A percentile compares a stretch with the other conserved stretches of the same genome.
Conservation (phyloP, 2,329 filamentous ascomycete species). For the Aquanectria penicillioides region DNA sequence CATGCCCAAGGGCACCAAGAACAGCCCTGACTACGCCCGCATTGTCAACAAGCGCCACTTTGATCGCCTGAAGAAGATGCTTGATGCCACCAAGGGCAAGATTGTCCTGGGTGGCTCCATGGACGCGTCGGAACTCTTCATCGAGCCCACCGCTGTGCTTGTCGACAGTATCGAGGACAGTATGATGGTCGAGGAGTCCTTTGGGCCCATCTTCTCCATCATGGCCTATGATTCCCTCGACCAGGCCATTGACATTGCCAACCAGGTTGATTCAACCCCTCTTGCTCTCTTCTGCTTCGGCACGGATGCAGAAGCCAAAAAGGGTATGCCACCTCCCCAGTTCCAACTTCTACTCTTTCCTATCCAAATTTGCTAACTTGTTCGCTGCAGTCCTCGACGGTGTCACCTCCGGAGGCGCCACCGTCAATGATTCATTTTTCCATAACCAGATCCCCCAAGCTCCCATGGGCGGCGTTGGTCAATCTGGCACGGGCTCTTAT, state of each 20-base stretch:
- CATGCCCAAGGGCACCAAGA: slow-evolving; percentile 83
- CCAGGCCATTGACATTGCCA: slow-evolving; percentile 84
- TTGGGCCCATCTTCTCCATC: slow-evolving; percentile 91
- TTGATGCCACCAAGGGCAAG: slow-evolving; percentile 84
- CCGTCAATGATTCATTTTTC: slow-evolving; percentile 59
- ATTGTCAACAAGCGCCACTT: slow-evolving; percentile 87
- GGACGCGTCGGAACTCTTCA: slow-evolving; percentile 83
- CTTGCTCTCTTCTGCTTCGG: slow-evolving; percentile 89
- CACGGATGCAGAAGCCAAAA: slow-evolving; percentile 78
- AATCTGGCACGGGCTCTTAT: slow-evolving; percentile 59
- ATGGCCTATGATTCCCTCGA: slow-evolving; percentile 83
- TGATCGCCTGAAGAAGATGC: slow-evolving; percentile 85
- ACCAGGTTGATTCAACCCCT: slow-evolving; percentile 83
- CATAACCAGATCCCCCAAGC: slow-evolving; percentile 54
- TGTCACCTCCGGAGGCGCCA: slow-evolving; percentile 60
- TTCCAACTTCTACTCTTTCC: no score
- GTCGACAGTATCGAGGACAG: slow-evolving; percentile 77
- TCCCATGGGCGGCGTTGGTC: slow-evolving; percentile 62
- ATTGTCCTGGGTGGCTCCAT: slow-evolving; percentile 87
- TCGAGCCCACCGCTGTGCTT: slow-evolving; percentile 92
- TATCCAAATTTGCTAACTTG: slow-evolving; percentile 37
- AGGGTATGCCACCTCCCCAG: slow-evolving; percentile 60
- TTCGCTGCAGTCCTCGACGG: slow-evolving; percentile 49
- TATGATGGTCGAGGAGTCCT: slow-evolving; percentile 85
- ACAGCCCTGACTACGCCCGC: slow-evolving; percentile 80